Conservation (phyloP, 2,329 filamentous ascomycete genomes). For the Botrytis pseudocinerea region DNA sequence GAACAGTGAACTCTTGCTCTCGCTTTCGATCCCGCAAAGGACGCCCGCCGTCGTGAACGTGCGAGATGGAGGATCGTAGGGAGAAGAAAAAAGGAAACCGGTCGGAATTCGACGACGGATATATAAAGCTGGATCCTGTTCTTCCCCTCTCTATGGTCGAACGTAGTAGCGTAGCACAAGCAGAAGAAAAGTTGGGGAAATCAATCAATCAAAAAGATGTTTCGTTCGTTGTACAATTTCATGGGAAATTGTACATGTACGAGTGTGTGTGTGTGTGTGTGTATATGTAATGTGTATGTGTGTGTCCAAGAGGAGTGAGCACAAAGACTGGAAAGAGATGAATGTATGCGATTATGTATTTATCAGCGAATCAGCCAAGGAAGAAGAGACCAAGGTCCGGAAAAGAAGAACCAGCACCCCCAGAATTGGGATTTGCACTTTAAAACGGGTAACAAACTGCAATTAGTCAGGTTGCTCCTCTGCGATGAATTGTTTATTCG, state of each 20-base stretch:
- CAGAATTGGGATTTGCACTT: slow-evolving; percentile 16
- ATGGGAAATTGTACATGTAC: background rate
- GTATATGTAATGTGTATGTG: background rate
- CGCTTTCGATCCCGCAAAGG: background rate
- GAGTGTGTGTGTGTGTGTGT: background rate
- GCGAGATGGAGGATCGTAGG: background rate
- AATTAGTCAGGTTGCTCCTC: background rate
- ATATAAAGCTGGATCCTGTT: background rate
- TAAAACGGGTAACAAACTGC: background rate
- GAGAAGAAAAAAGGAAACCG: background rate
- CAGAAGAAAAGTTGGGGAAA: background rate
- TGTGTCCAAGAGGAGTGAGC: background rate
- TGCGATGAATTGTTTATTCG: background rate
- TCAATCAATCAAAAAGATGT: background rate
- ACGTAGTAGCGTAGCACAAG: background rate
- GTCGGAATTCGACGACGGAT: background rate
- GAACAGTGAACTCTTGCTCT: too few relatives aligned
- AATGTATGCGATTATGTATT: background rate
- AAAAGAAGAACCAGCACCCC: background rate
- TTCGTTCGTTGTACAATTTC: background rate
- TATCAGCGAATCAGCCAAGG: background rate
- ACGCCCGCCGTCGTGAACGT: background rate
- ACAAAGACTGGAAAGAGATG: background rate
- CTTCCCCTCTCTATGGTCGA: background rate
- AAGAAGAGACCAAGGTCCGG: background rate